Evolutionary conservation across 441 rosid species (phyloP), one percentile per base, ranked within the genome.

Genomic region (Macaranga tanarius): DNA sequence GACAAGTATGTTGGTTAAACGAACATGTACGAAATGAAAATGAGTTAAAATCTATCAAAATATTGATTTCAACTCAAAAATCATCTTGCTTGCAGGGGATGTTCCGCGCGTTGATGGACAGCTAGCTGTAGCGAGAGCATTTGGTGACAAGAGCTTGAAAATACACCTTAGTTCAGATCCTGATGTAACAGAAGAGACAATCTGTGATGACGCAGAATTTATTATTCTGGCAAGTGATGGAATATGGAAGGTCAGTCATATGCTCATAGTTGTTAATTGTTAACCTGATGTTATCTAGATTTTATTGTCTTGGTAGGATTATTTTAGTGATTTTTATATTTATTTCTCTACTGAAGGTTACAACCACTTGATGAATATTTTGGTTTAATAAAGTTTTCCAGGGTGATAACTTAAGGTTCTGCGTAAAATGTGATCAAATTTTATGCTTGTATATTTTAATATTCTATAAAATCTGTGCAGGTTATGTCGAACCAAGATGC

Each of bases 81-180:
- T 38, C 89, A 92, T 67, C 88, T 86, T 64, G 87, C 95, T 1
- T 86, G 92, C 23, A 92, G 97, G 97, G 73, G 99, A 94, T 67
- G 97, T 94, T 71, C 87, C 99, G 0, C 87, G 97, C 8, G 97
- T 94, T 58, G 97, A 94, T 72, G 99, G 94, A 66, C 97, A 89
- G 78, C 78, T 92, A 80, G 99, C 99, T 0, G 94, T 94, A 80
- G 90, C 94, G 23, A 92, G 97, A 76, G 97, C 97, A 45, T 92
- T 95, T 65, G 97, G 97, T 71, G 97, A 95, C 79, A 89, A 89
- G 88, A 86, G 90, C 80, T 70, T 90, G 82, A 92, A 95, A 86
- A 73, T 72, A 69, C 99, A 94, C 83, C 88, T 94, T 74, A 92
- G 97, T 78, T 90, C 97, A n/a, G 97, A 94, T 75, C 99, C 99